Evolutionary conservation across 1,139 yeast genomes (phyloP).

Genomic region (Yamadazyma atmosphaerica): DNA sequence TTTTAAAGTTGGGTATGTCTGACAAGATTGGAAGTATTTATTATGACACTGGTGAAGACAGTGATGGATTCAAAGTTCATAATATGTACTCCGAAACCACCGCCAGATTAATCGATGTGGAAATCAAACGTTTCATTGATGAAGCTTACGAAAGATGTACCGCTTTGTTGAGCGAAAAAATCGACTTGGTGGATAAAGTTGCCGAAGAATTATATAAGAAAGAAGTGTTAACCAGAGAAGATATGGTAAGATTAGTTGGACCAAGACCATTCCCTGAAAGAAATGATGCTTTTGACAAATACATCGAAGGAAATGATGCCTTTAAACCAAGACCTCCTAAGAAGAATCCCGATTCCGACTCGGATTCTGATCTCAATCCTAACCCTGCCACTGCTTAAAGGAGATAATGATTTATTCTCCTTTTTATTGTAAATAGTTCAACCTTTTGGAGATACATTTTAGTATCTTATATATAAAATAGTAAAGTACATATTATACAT

Average conservation of each 20-base stretch:
- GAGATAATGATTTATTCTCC: too few species aligned
- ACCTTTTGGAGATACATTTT: background rate
- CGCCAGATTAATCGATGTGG: slow-evolving; percentile 63
- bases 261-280: slow-evolving; percentile 76
- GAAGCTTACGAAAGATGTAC: slow-evolving; percentile 54
- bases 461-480: background rate
- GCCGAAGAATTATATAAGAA: slow-evolving; percentile 67
- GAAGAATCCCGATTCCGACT: slow-evolving; percentile 8
- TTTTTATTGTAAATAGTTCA: slow-evolving; percentile 5
- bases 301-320: slow-evolving; percentile 52
- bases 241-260: slow-evolving; percentile 72
- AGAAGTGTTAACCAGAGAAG: slow-evolving; percentile 79
- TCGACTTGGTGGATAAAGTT: slow-evolving; percentile 63
- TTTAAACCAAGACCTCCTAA: slow-evolving; percentile 27
- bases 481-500: slow-evolving; percentile 1
- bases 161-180: slow-evolving; percentile 53
- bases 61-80: slow-evolving; percentile 53
- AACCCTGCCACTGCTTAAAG: slow-evolving; percentile 1
- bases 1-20: slow-evolving; percentile 75
- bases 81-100: slow-evolving; percentile 73
- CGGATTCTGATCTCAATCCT: slow-evolving; percentile 1
- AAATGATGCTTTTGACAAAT: slow-evolving; percentile 80
- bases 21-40: slow-evolving; percentile 63
- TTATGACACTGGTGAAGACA: slow-evolving; percentile 46
- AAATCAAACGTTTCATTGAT: slow-evolving; percentile 62